phyloP scores from a whole-genome alignment of 352 stramenopile species.

The Globisporangium okanoganense region DNA sequence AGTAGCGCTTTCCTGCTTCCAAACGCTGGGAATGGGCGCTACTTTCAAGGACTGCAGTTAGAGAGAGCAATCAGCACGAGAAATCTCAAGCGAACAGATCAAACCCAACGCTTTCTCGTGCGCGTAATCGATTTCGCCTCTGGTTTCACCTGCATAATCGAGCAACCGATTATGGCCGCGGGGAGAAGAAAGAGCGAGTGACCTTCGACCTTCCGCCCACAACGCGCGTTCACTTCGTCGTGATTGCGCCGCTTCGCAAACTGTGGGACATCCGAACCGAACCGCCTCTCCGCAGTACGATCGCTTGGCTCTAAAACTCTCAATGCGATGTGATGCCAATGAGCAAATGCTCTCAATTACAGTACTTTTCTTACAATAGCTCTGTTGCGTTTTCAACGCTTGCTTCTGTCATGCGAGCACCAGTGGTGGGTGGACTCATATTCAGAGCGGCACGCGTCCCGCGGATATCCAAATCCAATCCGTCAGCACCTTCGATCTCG shows the following conservation, averaged over 20 bases:
- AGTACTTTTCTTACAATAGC: not conserved
- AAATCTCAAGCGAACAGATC: too few species aligned
- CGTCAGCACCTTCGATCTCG: too few species aligned
- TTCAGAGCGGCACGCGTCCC: not conserved
- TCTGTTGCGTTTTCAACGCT: not conserved
- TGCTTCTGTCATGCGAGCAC: not conserved
- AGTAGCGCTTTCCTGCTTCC: too few species aligned
- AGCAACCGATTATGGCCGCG: not conserved
- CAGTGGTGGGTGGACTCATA: not conserved
- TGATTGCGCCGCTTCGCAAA: not conserved
- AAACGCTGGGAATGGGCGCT: too few species aligned
- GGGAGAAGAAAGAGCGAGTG: not conserved
- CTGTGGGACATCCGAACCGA: not conserved
- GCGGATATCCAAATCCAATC: not conserved
- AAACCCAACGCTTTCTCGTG: not conserved
- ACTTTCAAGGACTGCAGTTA: not conserved
- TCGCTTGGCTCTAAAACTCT: not conserved
- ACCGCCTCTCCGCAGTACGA: not conserved
- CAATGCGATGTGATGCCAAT: not conserved
- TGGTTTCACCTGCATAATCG: not conserved
- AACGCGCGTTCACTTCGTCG: not conserved
- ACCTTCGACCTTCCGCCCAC: constrained; percentile 3
- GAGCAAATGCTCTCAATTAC: not conserved
- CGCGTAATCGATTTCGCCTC: not conserved
- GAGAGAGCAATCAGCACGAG: too few species aligned